phyloP scores from a whole-genome alignment of 2,329 filamentous ascomycete genomes.

The Fusarium verticillioides region DNA sequence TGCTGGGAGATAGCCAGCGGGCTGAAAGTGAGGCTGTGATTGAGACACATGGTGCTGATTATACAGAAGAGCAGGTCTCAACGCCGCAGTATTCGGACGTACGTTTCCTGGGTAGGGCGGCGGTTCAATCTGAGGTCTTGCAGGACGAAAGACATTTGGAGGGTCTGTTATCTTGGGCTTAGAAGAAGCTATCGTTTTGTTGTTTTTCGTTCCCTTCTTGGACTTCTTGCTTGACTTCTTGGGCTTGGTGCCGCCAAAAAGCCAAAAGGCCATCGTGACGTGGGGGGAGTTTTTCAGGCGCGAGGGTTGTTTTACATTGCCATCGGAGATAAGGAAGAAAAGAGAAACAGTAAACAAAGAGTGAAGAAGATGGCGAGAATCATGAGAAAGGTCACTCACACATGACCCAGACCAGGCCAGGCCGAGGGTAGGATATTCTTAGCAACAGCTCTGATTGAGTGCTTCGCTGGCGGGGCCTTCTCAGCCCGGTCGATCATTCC shows the following conservation, averaged over 20 bases:
- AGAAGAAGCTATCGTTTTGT: not conserved
- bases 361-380: slow-evolving; percentile 15
- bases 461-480: not conserved
- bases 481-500: slow-evolving; percentile 22
- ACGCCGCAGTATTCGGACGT: not conserved
- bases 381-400: slow-evolving; percentile 22
- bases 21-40: slow-evolving; percentile 39
- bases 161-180: slow-evolving; percentile 19
- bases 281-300: not conserved
- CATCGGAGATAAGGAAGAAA: not conserved
- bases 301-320: not conserved
- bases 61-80: slow-evolving; percentile 23
- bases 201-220: slow-evolving; percentile 2
- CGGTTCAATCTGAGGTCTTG: not conserved
- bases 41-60: slow-evolving; percentile 37
- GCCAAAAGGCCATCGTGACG: slow-evolving; percentile 1
- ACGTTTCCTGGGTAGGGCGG: not conserved
- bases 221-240: slow-evolving; percentile 10
- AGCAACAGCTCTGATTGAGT: slow-evolving; percentile 28
- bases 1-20: slow-evolving; percentile 40
- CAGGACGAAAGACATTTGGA: slow-evolving; percentile 12
- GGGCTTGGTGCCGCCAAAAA: not conserved
- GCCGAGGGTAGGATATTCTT: slow-evolving; percentile 36
- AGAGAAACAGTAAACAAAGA: slow-evolving; percentile 5
- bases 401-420: slow-evolving; percentile 7